phyloP scores from a whole-genome alignment of 257 asterid genomes.

The Jaltomata sinuosa region DNA sequence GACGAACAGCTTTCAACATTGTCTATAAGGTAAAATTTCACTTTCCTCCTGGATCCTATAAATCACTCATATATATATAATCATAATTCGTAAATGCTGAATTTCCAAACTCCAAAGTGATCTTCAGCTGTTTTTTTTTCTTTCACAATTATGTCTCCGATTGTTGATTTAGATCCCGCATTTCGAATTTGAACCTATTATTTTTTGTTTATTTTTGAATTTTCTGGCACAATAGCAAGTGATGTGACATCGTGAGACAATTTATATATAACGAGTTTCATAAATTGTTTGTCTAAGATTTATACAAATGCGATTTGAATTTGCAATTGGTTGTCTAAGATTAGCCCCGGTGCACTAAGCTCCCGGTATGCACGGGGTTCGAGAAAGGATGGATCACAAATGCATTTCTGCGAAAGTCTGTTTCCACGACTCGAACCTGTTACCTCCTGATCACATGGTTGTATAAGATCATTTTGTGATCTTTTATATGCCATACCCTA shows the following conservation, averaged over 20 bases:
- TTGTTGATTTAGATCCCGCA: neutral
- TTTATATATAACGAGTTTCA: neutral
- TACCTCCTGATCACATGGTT: too few relatives aligned
- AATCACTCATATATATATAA: neutral
- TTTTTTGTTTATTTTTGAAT: neutral
- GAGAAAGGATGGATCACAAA: too few relatives aligned
- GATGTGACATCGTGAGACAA: neutral
- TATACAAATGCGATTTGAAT: neutral
- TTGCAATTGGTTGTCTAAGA: neutral
- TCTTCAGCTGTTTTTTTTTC: neutral
- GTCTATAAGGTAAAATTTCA: neutral
- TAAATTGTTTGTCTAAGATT: too few relatives aligned
- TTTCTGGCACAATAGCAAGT: neutral
- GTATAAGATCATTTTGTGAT: neutral
- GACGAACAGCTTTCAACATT: neutral
- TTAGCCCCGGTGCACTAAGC: too few relatives aligned
- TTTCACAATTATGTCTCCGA: neutral
- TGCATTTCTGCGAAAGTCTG: too few relatives aligned
- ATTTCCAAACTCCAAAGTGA: neutral
- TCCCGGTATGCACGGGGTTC: too few relatives aligned
- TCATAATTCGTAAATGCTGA: neutral
- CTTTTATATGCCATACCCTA: neutral
- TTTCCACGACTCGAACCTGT: too few relatives aligned
- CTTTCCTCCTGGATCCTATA: neutral
- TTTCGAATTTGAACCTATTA: neutral